These are phyloP conservation scores for Trifolium pratense DNA, from an alignment of 306 rosid species.

Conservation along the genomic window DNA sequence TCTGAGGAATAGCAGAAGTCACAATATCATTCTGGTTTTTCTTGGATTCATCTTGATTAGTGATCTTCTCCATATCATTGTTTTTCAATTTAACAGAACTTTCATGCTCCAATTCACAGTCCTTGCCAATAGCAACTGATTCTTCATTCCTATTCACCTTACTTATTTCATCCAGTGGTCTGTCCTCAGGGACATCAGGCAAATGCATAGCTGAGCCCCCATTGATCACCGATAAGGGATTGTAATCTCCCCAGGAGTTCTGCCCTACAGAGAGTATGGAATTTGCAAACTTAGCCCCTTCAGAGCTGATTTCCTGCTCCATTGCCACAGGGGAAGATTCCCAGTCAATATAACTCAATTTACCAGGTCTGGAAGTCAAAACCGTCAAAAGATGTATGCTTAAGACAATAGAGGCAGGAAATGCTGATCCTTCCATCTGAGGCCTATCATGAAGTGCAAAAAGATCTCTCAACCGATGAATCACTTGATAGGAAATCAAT, in stretches of 20 bases:
- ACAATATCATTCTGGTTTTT: slow-evolving; percentile 48
- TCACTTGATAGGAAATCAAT: slow-evolving; percentile 83
- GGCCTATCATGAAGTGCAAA: slow-evolving; percentile 99
- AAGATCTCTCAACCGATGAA: slow-evolving; percentile 91
- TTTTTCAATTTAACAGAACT: slow-evolving; percentile 49
- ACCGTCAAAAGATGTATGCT: slow-evolving; percentile 82
- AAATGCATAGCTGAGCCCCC: slow-evolving; percentile 54
- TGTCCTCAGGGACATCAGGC: slow-evolving; percentile 82
- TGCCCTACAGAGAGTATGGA: slow-evolving; percentile 50
- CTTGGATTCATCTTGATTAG: slow-evolving; percentile 51
- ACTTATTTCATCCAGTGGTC: slow-evolving; percentile 61
- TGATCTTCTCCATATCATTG: slow-evolving; percentile 40
- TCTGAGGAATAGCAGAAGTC: slow-evolving; percentile 51
- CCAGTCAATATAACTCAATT: slow-evolving; percentile 70
- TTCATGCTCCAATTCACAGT: slow-evolving; percentile 54
- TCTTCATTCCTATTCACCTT: slow-evolving; percentile 49
- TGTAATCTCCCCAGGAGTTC: slow-evolving; percentile 50
- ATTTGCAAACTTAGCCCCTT: slow-evolving; percentile 53
- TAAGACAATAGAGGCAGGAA: slow-evolving; percentile 83
- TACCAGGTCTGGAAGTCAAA: slow-evolving; percentile 78
- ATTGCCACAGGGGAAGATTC: slow-evolving; percentile 51
- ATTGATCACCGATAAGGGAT: slow-evolving; percentile 49
- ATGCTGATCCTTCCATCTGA: slow-evolving; percentile 93
- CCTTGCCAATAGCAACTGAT: slow-evolving; percentile 46
- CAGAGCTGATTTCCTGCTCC: slow-evolving; percentile 52